Percentiles rank a stretch among this genome's conserved stretches.
Conservation (phyloP, 2,329 filamentous ascomycete genomes). For the Talaromyces sp. region DNA sequence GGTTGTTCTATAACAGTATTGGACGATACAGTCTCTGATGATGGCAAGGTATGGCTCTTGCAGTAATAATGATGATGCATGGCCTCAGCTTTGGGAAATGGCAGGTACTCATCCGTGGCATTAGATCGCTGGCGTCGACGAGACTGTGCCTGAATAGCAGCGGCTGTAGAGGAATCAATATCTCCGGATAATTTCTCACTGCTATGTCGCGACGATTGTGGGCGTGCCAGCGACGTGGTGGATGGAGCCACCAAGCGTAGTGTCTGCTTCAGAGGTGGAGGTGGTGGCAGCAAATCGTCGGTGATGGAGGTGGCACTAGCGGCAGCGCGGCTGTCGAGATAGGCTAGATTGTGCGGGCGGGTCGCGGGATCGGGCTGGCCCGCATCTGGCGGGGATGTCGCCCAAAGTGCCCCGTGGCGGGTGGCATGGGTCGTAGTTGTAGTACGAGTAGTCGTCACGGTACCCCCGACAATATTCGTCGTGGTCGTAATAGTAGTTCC, state of each 20-base stretch:
- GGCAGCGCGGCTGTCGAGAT: constrained; percentile 4
- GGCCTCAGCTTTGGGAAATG: constrained; percentile 28
- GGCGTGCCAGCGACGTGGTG: constrained; percentile 31
- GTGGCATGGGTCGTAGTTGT: background rate
- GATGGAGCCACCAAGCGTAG: constrained; percentile 38
- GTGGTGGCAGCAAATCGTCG: constrained; percentile 27
- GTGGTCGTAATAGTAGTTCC: constrained; percentile 20
- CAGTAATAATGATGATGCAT: constrained; percentile 32
- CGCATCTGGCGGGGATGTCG: constrained; percentile 10
- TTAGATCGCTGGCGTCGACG: constrained; percentile 33
- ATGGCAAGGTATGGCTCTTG: constrained; percentile 21
- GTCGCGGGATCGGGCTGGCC: background rate
- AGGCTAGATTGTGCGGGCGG: constrained; percentile 3
- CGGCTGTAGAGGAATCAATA: constrained; percentile 33
- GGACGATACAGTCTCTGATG: constrained; percentile 2
- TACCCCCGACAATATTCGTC: background rate
- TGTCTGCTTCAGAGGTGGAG: constrained; percentile 27
- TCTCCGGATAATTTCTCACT: constrained; percentile 25
- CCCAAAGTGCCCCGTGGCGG: background rate
- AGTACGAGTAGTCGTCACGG: background rate
- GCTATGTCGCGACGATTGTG: constrained; percentile 29
- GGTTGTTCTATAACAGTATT: constrained; percentile 5
- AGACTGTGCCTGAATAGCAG: constrained; percentile 36
- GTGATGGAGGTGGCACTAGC: constrained; percentile 22
- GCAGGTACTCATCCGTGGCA: constrained; percentile 24